Percentiles rank a stretch among this genome's conserved stretches.
These are phyloP conservation scores for Cutaneotrichosporon spelunceum DNA, from an alignment of 1,284 basidiomycete species.

Conservation along the genomic window DNA sequence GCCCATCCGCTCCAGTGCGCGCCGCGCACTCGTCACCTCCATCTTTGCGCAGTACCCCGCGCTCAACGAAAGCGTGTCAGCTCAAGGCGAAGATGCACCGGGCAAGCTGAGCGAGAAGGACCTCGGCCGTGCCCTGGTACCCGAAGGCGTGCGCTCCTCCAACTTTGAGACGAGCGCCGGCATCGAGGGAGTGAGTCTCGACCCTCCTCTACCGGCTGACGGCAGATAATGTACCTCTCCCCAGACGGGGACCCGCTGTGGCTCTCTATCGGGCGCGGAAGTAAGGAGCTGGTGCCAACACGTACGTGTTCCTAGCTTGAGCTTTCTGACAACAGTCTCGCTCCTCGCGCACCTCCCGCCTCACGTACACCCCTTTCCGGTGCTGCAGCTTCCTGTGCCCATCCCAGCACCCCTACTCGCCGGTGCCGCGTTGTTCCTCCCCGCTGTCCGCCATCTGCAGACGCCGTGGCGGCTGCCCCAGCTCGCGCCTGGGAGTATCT, in stretches of 20 bases:
- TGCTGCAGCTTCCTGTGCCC: slow-evolving; percentile 44
- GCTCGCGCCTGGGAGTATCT: slow-evolving; percentile 36
- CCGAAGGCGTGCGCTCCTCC: slow-evolving; percentile 42
- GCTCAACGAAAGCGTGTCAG: slow-evolving; percentile 12
- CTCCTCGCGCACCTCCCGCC: slow-evolving; percentile 28
- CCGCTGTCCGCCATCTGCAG: slow-evolving; percentile 43
- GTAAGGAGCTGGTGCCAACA: slow-evolving; percentile 65
- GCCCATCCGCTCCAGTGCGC: slow-evolving; percentile 47
- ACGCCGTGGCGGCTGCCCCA: slow-evolving; percentile 43
- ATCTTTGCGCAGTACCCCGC: slow-evolving; percentile 41
- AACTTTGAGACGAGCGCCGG: slow-evolving; percentile 46
- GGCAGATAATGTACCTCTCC: slow-evolving; percentile 57
- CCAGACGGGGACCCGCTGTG: slow-evolving; percentile 73
- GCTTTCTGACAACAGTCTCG: slow-evolving; percentile 47
- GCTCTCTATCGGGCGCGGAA: slow-evolving; percentile 63
- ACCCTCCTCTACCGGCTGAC: slow-evolving; percentile 2
- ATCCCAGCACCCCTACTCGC: slow-evolving; percentile 49
- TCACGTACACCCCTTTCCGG: slow-evolving; percentile 31
- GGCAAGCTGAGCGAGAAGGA: slow-evolving; percentile 34
- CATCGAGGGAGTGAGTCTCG: slow-evolving; percentile 41
- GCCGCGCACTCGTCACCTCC: slow-evolving; percentile 40
- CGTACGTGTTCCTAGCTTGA: slow-evolving; percentile 43
- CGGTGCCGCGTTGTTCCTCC: slow-evolving; percentile 55
- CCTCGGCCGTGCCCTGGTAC: slow-evolving; percentile 41
- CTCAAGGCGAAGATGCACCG: slow-evolving; percentile 10